Percentiles rank a stretch among this genome's conserved stretches.
Conservation (phyloP, 2,329 filamentous ascomycete genomes). For the Pseudocercospora pini-densiflorae region DNA sequence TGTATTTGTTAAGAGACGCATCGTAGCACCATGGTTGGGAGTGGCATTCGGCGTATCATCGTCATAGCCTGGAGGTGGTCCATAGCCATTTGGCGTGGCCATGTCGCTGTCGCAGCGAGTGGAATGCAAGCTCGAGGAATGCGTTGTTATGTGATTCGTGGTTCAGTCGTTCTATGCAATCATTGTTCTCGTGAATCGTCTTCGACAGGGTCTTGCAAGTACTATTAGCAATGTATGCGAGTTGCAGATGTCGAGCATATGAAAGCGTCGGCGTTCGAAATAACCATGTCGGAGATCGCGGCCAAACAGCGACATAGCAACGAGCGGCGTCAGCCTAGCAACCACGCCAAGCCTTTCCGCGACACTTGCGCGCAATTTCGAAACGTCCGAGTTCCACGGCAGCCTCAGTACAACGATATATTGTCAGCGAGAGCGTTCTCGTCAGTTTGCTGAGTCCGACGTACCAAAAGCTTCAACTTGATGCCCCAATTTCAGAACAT, state of each 20-base stretch:
- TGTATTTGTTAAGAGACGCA: constrained; percentile 55
- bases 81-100: constrained; percentile 37
- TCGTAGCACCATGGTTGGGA: constrained; percentile 47
- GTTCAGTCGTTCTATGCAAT: not conserved
- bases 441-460: not conserved
- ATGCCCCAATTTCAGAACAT: no score
- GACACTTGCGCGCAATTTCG: not conserved
- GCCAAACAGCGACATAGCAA: constrained; percentile 2
- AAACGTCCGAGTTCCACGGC: constrained; percentile 6
- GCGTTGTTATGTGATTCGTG: constrained; percentile 12
- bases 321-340: not conserved
- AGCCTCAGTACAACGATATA: constrained; percentile 1
- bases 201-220: not conserved
- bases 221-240: not conserved
- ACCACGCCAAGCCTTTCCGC: not conserved
- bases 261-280: not conserved
- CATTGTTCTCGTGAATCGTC: not conserved
- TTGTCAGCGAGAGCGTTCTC: constrained; percentile 3
- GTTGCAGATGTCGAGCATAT: not conserved
- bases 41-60: constrained; percentile 38
- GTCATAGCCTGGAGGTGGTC: constrained; percentile 51
- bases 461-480: not conserved
- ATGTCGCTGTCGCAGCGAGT: constrained; percentile 29
- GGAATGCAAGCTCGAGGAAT: constrained; percentile 33
- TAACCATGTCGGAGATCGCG: not conserved